A percentile compares a stretch with the other conserved stretches of the same genome.
These are phyloP conservation scores for Kalanchoe fedtschenkoi DNA, from an alignment of 164 flowering plant genomes.

Conservation along the genomic window DNA sequence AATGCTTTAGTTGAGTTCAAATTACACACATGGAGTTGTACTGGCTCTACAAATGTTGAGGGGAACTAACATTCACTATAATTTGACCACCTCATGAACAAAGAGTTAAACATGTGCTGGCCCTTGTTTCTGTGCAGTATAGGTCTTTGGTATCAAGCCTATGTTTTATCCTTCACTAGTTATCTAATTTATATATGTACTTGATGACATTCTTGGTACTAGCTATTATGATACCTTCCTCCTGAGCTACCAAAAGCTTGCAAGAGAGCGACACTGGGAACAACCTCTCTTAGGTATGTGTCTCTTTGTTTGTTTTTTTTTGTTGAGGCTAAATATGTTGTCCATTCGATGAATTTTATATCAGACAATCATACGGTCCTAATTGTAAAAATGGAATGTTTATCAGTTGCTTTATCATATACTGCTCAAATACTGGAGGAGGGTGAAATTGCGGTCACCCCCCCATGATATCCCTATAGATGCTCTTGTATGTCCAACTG, in stretches of 20 bases:
- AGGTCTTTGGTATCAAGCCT: background rate
- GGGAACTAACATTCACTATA: background rate
- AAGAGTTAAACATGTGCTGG: background rate
- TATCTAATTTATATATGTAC: constrained; percentile 6
- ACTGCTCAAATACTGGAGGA: constrained; percentile 75
- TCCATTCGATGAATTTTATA: background rate
- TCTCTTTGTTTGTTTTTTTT: background rate
- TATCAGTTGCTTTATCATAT: constrained; percentile 82
- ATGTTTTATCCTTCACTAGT: background rate
- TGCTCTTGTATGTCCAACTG: constrained; percentile 70
- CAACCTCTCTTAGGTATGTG: constrained; percentile 68
- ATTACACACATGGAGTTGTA: background rate
- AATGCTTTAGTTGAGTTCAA: constrained; percentile 2
- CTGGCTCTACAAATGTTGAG: too few relatives aligned
- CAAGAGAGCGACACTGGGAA: constrained; percentile 58
- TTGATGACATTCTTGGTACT: constrained; percentile 9
- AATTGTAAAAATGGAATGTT: background rate
- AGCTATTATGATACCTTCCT: constrained; percentile 86
- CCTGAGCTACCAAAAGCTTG: constrained; percentile 63
- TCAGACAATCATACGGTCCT: background rate
- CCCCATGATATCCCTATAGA: constrained; percentile 65
- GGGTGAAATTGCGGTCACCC: constrained; percentile 61
- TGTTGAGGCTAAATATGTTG: background rate
- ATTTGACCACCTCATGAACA: background rate
- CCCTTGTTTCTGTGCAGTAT: background rate